Conservation (phyloP, 768 basidiomycete genomes). For the Exidia glandulosa region DNA sequence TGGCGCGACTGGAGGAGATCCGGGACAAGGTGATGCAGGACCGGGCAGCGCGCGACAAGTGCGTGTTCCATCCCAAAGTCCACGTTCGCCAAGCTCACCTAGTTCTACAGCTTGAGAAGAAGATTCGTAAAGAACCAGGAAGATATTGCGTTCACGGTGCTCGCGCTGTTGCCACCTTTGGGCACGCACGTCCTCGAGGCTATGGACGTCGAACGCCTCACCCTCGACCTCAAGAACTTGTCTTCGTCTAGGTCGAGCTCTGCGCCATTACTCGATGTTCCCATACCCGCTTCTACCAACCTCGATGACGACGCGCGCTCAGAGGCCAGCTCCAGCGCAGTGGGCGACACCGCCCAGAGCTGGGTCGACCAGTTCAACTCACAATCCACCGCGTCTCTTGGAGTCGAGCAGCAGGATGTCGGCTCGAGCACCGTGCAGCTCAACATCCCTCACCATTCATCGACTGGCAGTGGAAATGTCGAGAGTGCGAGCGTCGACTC, state of each 20-base stretch:
- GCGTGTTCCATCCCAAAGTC: slow-evolving; percentile 20
- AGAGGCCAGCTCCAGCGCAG: too few species aligned
- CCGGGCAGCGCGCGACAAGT: slow-evolving; percentile 58
- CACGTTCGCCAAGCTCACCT: neutral
- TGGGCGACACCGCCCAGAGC: slow-evolving; percentile 25
- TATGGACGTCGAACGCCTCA: slow-evolving; percentile 70
- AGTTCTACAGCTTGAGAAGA: slow-evolving; percentile 42
- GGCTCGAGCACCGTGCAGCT: slow-evolving; percentile 6
- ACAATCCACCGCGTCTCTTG: slow-evolving; percentile 11
- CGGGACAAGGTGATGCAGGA: slow-evolving; percentile 52
- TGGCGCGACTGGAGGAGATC: slow-evolving; percentile 51
- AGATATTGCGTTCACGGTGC: slow-evolving; percentile 64
- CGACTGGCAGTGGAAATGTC: slow-evolving; percentile 3
- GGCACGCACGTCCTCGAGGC: slow-evolving; percentile 44
- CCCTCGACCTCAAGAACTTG: slow-evolving; percentile 41
- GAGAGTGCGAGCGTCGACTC: slow-evolving; percentile 1
- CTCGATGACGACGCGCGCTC: slow-evolving; percentile 27
- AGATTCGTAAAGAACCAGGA: slow-evolving; percentile 71
- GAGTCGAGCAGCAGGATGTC: slow-evolving; percentile 10
- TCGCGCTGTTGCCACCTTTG: slow-evolving; percentile 32
- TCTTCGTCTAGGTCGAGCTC: slow-evolving; percentile 11
- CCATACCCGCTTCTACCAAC: slow-evolving; percentile 20
- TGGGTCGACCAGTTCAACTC: slow-evolving; percentile 32
- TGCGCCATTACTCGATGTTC: slow-evolving; percentile 25
- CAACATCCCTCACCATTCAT: neutral